Evolutionary conservation across 176 grass and related monocot species (phyloP).

Genomic region (Aegilops longissima): DNA sequence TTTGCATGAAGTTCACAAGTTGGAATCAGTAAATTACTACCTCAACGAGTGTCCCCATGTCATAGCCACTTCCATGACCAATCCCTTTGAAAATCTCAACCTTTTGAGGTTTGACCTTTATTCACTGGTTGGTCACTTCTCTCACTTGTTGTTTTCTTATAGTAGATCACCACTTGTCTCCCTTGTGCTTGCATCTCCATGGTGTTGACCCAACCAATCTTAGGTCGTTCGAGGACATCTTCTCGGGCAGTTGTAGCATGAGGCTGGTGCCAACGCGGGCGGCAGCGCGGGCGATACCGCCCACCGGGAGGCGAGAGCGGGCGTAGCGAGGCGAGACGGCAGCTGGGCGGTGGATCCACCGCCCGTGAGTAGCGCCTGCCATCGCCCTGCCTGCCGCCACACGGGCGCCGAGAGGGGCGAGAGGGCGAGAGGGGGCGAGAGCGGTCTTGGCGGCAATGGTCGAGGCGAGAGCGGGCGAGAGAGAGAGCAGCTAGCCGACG

Average conservation of each 20-base stretch:
- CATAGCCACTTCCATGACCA: not conserved
- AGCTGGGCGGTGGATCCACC: too few relatives aligned
- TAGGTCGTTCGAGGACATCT: not conserved
- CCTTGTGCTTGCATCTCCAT: not conserved
- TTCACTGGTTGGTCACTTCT: not conserved
- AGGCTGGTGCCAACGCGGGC: too few relatives aligned
- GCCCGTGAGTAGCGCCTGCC: too few relatives aligned
- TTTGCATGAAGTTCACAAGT: not conserved
- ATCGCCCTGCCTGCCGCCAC: too few relatives aligned
- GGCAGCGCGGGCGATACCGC: too few relatives aligned
- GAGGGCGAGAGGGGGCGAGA: too few relatives aligned
- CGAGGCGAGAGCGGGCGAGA: too few relatives aligned
- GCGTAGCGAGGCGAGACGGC: too few relatives aligned
- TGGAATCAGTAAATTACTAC: not conserved
- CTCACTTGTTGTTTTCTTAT: not conserved
- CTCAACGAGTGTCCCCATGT: not conserved
- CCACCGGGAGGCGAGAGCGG: too few relatives aligned
- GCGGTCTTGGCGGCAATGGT: too few relatives aligned
- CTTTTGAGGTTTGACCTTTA: not conserved
- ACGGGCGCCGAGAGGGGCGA: too few relatives aligned
- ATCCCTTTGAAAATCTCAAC: not conserved
- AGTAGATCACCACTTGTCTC: not conserved
- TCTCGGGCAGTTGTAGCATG: not conserved
- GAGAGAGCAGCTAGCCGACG: too few relatives aligned
- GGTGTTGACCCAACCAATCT: not conserved